These are phyloP conservation scores for Salix brachista DNA, from an alignment of 345 rosid species.

Conservation along the genomic window DNA sequence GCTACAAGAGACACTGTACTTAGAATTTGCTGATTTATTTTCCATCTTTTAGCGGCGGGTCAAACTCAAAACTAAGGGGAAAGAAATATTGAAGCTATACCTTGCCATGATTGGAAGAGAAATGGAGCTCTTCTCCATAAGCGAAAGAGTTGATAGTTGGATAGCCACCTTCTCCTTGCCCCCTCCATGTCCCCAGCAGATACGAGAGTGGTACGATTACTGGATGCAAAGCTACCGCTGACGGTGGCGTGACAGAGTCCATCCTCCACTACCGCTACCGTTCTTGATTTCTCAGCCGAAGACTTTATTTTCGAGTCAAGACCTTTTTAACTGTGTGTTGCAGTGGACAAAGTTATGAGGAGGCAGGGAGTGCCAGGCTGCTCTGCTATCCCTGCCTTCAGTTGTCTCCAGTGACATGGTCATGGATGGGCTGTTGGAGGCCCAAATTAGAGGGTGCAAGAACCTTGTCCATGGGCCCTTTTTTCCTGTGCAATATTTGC, in stretches of 20 bases:
- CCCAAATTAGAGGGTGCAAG: too few species aligned
- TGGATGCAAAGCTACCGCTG: slow-evolving; percentile 36
- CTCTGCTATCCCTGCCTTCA: too few species aligned
- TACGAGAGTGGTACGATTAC: slow-evolving; percentile 51
- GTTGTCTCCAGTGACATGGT: too few species aligned
- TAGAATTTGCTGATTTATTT: not conserved
- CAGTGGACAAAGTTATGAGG: too few species aligned
- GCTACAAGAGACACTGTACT: slow-evolving; percentile 20
- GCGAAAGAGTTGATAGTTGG: slow-evolving; percentile 60
- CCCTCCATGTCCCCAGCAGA: slow-evolving; percentile 73
- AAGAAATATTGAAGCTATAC: slow-evolving; percentile 10
- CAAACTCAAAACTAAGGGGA: not conserved
- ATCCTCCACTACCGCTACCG: not conserved
- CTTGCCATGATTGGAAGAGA: slow-evolving; percentile 53
- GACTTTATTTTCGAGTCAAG: too few species aligned
- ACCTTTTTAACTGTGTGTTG: too few species aligned
- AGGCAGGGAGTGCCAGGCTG: too few species aligned
- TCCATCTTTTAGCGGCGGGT: too few species aligned
- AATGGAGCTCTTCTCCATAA: slow-evolving; percentile 64
- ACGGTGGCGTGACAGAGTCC: not conserved
- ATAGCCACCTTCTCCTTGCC: slow-evolving; percentile 62
- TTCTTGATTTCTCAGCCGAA: not conserved
- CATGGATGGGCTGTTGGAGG: too few species aligned
- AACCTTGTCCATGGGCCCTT: too few species aligned
- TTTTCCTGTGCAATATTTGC: too few species aligned